These are phyloP conservation scores for Ceratobasidium sp. DNA, from an alignment of 1,284 basidiomycete genomes.

Conservation along the genomic window DNA sequence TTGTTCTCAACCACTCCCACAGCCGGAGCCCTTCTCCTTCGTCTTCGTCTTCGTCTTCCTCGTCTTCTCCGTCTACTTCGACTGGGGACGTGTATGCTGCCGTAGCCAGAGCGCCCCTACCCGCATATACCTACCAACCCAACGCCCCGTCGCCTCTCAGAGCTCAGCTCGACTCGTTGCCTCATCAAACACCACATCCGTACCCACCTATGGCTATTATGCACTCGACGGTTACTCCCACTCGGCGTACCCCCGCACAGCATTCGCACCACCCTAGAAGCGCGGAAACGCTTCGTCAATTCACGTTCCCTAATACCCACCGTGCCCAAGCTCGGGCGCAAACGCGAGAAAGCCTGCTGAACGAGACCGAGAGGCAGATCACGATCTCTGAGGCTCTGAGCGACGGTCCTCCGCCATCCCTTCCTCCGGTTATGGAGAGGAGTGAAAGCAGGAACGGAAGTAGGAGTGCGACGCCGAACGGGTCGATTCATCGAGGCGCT, in stretches of 20 bases:
- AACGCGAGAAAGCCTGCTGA: background rate
- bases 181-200: background rate
- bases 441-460: background rate
- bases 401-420: conserved; percentile 4
- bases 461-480: conserved; percentile 35
- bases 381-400: conserved; percentile 21
- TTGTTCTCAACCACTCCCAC: background rate
- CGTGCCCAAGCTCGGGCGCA: background rate
- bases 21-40: background rate
- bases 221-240: conserved; percentile 22
- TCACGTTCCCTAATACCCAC: conserved; percentile 7
- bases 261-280: conserved; percentile 18
- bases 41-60: background rate
- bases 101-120: conserved; percentile 11
- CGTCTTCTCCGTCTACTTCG: conserved; percentile 10
- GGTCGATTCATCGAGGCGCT: conserved; percentile 24
- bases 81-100: background rate
- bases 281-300: conserved; percentile 12
- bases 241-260: background rate
- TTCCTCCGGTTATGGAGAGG: background rate
- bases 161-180: conserved; percentile 2
- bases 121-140: conserved; percentile 39
- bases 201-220: background rate
- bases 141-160: conserved; percentile 30
- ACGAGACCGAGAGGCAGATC: conserved; percentile 37